Evolutionary conservation across 169 alveolate species (phyloP).

Genomic region (Amoebophrya sp.): DNA sequence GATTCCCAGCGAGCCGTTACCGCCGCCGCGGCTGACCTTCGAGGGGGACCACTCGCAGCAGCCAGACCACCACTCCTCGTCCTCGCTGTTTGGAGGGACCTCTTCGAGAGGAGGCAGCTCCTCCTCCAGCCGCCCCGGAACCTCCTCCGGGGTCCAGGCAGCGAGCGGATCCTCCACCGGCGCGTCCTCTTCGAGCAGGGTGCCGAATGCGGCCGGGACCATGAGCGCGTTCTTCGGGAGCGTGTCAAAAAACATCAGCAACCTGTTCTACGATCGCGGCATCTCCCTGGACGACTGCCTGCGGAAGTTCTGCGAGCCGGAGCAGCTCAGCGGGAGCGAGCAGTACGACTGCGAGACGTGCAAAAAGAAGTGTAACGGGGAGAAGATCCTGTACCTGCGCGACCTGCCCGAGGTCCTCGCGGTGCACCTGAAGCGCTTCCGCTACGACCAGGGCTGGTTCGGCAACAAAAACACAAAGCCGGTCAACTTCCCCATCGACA

Average conservation of each 20-base stretch:
- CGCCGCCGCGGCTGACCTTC: too few relatives aligned
- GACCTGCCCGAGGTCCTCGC: slow-evolving; percentile 24
- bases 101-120: too few relatives aligned
- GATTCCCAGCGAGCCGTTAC: slow-evolving; percentile 15
- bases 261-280: background rate
- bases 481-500: slow-evolving; percentile 20
- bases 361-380: slow-evolving; percentile 7
- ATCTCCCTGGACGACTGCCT: slow-evolving; percentile 22
- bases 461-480: slow-evolving; percentile 17
- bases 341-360: slow-evolving; percentile 27
- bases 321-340: slow-evolving; percentile 15
- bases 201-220: too few relatives aligned
- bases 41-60: too few relatives aligned
- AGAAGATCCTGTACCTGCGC: background rate
- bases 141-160: too few relatives aligned
- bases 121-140: too few relatives aligned
- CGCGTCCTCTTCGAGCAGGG: too few relatives aligned
- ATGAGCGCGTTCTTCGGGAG: background rate
- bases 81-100: too few relatives aligned
- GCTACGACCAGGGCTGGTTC: slow-evolving; percentile 14
- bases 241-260: background rate
- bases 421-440: slow-evolving; percentile 24
- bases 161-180: too few relatives aligned
- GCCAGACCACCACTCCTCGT: too few relatives aligned
- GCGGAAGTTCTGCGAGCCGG: slow-evolving; percentile 20